A percentile compares a stretch with the other conserved stretches of the same genome.
phyloP scores from a whole-genome alignment of 73 alveolate genomes.

The Symbiodinium pilosum region DNA sequence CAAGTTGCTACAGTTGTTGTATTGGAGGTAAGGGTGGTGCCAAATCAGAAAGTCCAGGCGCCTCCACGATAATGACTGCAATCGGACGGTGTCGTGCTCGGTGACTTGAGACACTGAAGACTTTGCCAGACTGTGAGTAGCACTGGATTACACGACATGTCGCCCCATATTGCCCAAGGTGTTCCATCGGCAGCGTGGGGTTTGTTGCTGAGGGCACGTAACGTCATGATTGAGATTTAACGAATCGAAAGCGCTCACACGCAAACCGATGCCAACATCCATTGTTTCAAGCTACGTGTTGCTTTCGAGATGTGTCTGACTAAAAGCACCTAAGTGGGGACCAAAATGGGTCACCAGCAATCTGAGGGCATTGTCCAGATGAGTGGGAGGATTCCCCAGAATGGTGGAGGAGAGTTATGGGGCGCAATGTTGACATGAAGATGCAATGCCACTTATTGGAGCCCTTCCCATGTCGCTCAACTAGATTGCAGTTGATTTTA shows the following conservation, averaged over 20 bases:
- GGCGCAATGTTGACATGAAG: too few species aligned
- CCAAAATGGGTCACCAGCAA: not conserved
- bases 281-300: not conserved
- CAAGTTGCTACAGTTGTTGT: too few species aligned
- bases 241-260: not conserved
- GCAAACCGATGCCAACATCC: not conserved
- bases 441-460: too few species aligned
- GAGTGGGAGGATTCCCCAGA: not conserved
- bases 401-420: too few species aligned
- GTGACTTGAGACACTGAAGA: not conserved
- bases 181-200: not conserved
- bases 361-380: slow-evolving; percentile 3
- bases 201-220: not conserved
- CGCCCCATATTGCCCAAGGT: not conserved
- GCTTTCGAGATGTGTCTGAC: not conserved
- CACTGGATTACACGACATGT: not conserved
- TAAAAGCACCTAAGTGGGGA: not conserved
- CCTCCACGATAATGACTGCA: not conserved
- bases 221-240: not conserved
- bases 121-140: not conserved
- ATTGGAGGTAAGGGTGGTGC: too few species aligned
- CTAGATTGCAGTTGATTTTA: not conserved
- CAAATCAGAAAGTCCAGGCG: too few species aligned
- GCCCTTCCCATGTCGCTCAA: not conserved
- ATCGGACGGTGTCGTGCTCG: not conserved